Evolutionary conservation across 495 filamentous ascomycete species (phyloP).

Genomic region (Neurospora sp.): DNA sequence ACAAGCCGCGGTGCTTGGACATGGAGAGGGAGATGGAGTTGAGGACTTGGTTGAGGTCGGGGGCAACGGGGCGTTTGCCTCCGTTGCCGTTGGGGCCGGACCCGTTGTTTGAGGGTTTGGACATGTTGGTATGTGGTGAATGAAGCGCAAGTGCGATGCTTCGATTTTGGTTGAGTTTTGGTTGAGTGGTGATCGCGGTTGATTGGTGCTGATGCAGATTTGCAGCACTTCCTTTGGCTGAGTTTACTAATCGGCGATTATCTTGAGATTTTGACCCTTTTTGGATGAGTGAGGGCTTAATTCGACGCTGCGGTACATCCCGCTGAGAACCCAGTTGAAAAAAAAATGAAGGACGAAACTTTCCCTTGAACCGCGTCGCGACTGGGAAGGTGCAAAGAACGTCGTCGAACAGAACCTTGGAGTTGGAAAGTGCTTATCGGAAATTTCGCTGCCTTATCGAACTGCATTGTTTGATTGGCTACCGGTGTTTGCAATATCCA

Average conservation of each 20-base stretch:
- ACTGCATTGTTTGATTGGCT: background rate
- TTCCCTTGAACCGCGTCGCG: background rate
- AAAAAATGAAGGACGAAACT: background rate
- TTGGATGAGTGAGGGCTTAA: too few relatives aligned
- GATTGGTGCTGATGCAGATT: background rate
- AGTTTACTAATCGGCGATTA: background rate
- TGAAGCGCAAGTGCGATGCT: background rate
- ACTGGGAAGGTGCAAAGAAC: background rate
- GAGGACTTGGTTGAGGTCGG: slow-evolving; percentile 23
- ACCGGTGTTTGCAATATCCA: background rate
- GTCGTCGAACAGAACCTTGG: background rate
- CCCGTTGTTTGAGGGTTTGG: background rate
- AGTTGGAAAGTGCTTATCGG: background rate
- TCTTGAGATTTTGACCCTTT: too few relatives aligned
- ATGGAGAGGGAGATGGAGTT: slow-evolving; percentile 24
- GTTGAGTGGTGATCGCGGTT: background rate
- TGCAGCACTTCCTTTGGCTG: background rate
- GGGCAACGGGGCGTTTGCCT: slow-evolving; percentile 14
- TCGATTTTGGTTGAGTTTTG: background rate
- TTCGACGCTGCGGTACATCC: background rate
- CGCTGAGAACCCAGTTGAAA: background rate
- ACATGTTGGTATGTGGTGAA: slow-evolving; percentile 5
- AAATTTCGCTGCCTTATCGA: background rate
- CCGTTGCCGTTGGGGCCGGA: background rate
- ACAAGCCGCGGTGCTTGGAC: slow-evolving; percentile 6